Percentiles rank a stretch among this genome's conserved stretches.
phyloP scores from a whole-genome alignment of 2,329 filamentous ascomycete species.

The Teratosphaeria epicoccoides region DNA sequence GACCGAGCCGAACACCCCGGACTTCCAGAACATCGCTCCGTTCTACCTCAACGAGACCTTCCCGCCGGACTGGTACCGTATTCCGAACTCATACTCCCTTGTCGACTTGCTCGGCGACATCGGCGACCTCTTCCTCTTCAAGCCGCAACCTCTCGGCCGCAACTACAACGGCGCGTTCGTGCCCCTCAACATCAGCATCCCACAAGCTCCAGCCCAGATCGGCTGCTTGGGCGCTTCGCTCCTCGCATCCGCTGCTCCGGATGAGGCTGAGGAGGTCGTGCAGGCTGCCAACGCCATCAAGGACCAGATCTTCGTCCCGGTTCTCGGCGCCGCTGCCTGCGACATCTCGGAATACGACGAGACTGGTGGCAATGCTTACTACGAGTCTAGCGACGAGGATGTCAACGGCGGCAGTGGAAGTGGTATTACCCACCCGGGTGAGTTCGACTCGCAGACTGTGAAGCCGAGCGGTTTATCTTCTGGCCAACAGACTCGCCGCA shows the following conservation, averaged over 20 bases:
- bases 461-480: constrained; percentile 8
- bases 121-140: constrained; percentile 10
- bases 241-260: constrained; percentile 7
- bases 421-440: constrained; percentile 10
- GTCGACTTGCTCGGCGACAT: constrained; percentile 12
- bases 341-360: constrained; percentile 6
- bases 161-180: constrained; percentile 11
- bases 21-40: constrained; percentile 18
- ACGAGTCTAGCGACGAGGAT: constrained; percentile 5
- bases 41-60: constrained; percentile 22
- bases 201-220: constrained; percentile 5
- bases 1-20: constrained; percentile 10
- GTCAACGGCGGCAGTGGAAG: constrained; percentile 9
- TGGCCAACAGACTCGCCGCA: neutral
- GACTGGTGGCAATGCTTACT: constrained; percentile 1
- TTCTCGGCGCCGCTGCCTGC: constrained; percentile 6
- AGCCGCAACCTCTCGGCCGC: constrained; percentile 3
- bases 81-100: constrained; percentile 11
- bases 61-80: constrained; percentile 15
- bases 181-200: constrained; percentile 8
- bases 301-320: constrained; percentile 7
- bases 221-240: constrained; percentile 8
- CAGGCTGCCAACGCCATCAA: constrained; percentile 8
- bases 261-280: constrained; percentile 7
- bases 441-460: constrained; percentile 8